A percentile compares a stretch with the other conserved stretches of the same genome.
Conservation (phyloP, 208 protist species). For the Angomonas deanei region DNA sequence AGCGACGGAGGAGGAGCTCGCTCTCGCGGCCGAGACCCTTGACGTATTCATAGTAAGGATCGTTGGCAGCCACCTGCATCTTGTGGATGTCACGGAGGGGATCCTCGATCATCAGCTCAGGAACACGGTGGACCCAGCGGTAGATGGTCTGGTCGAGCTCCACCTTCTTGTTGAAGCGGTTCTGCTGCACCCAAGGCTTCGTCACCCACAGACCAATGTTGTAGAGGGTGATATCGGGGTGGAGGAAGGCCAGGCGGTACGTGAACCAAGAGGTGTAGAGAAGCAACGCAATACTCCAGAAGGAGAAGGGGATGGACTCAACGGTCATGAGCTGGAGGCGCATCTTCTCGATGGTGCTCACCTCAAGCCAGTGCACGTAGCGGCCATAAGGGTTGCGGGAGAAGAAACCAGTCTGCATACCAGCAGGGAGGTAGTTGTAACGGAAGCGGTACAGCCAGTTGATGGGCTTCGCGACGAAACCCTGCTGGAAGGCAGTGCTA, state of each 20-base stretch:
- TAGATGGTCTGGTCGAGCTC: constrained; percentile 72
- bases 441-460: constrained; percentile 85
- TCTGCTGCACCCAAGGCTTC: constrained; percentile 79
- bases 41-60: constrained; percentile 76
- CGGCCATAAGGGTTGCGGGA: constrained; percentile 76
- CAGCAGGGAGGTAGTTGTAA: constrained; percentile 68
- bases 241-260: constrained; percentile 70
- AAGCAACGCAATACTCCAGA: constrained; percentile 34
- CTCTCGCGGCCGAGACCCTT: constrained; percentile 67
- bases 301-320: constrained; percentile 55
- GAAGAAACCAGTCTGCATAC: constrained; percentile 67
- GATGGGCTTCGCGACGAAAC: constrained; percentile 57
- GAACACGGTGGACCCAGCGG: constrained; percentile 78
- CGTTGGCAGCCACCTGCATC: constrained; percentile 59
- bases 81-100: constrained; percentile 63
- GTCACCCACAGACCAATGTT: constrained; percentile 73
- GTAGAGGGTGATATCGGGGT: constrained; percentile 85
- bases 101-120: constrained; percentile 58
- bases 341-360: constrained; percentile 82
- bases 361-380: constrained; percentile 86
- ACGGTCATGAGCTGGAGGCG: constrained; percentile 45
- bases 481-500: constrained; percentile 69
- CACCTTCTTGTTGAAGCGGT: constrained; percentile 86
- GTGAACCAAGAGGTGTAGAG: constrained; percentile 63
- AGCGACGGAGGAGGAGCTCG: constrained; percentile 41